phyloP scores from a whole-genome alignment of 176 grass and related monocot genomes.

The Raddia distichophylla region DNA sequence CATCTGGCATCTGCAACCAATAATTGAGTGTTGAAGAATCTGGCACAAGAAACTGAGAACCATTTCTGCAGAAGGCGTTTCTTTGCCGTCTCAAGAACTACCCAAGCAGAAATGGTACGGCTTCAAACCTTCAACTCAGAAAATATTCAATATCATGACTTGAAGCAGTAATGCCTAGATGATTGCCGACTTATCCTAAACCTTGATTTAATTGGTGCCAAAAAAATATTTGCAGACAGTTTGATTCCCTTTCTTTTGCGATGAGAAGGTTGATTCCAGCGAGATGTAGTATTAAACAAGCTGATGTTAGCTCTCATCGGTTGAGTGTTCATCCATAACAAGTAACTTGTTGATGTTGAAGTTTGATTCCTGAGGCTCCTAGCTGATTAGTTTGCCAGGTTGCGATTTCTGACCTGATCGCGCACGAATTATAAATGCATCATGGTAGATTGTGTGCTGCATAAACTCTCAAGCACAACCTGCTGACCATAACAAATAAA shows the following conservation, averaged over 20 bases:
- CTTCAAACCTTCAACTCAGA: conserved; percentile 5
- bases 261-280: neutral
- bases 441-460: conserved; percentile 36
- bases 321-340: conserved; percentile 48
- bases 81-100: neutral
- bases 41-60: neutral
- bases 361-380: conserved; percentile 6
- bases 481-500: conserved; percentile 25
- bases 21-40: neutral
- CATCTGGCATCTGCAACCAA: neutral
- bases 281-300: neutral
- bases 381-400: conserved; percentile 10
- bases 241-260: neutral
- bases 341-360: conserved; percentile 37
- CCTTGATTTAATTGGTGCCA: neutral
- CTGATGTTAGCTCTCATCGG: conserved; percentile 5
- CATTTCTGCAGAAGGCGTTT: neutral
- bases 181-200: neutral
- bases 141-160: neutral
- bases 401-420: conserved; percentile 25
- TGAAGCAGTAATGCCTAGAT: neutral
- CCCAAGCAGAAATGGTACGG: neutral
- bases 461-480: conserved; percentile 29
- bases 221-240: neutral
- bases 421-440: conserved; percentile 23